Evolutionary conservation across 2,329 filamentous ascomycete species (phyloP), one percentile per base, ranked within the genome.

Genomic region (Pseudocercospora crystallina): DNA sequence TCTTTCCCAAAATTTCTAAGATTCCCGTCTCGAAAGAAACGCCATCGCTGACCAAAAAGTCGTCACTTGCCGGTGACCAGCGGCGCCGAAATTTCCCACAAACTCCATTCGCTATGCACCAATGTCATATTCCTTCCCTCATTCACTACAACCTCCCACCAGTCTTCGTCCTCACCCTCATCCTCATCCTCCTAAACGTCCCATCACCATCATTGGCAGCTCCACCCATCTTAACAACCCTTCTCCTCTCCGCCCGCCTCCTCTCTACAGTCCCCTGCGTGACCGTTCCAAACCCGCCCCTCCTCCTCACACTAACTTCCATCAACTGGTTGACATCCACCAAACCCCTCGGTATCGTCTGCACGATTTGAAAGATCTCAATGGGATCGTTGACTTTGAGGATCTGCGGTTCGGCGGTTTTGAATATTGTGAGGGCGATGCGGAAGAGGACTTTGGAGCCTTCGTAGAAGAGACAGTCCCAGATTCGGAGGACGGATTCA

Each of bases 381-480:
- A 95, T 95, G 1, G 90, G 89, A 64, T 96, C 91, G 12, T 78
- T 80, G 9, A 95, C 85, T 8, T 82, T 81, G 61, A 85, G 83
- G 63, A 97, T 94, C 60, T 94, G 86, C 5, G 74, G 68, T 72
- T 96, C 90, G 57, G 89, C 90, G 1, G 87, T 77, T 71, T 96
- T 96, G 80, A 97, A 96, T 54, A 96, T 87, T 30, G 90, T 86
- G 36, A 97, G 76, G 0, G 92, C 90, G 51, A 96, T 89, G 41
- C 91, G 88, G 74, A 96, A 97, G 5, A 97, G 81, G 0, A 90
- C 96, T 69, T 94, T 95, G 42, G 87, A 90, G 3, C 92, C 92
- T 71, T 97, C 92, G 70, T 95, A 96, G 69, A 96, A 95, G 66
- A 97, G 91, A 1, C 90, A 83, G 62, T 97, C 92, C 92, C 92